phyloP scores from a whole-genome alignment of 2,329 filamentous ascomycete species.

The Trichothecium roseum region DNA sequence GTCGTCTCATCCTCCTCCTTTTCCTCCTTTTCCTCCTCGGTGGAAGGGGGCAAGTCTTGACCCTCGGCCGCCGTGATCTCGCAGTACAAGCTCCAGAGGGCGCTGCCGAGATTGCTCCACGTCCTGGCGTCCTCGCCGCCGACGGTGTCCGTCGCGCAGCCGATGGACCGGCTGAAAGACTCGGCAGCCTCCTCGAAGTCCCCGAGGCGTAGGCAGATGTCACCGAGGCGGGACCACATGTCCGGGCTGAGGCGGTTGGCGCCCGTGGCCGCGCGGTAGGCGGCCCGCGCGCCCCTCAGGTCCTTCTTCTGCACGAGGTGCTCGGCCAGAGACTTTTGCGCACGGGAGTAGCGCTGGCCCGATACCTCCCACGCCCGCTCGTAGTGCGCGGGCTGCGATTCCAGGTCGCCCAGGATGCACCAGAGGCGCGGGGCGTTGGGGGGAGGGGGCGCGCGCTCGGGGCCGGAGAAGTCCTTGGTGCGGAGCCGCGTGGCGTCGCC shows the following conservation, averaged over 20 bases:
- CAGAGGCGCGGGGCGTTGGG: constrained; percentile 78
- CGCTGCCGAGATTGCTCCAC: constrained; percentile 89
- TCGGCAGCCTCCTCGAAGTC: constrained; percentile 71
- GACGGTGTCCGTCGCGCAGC: constrained; percentile 43
- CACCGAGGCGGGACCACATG: constrained; percentile 85
- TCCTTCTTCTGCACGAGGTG: constrained; percentile 60
- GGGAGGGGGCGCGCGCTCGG: constrained; percentile 58
- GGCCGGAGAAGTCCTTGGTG: constrained; percentile 43
- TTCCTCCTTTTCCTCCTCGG: constrained; percentile 18
- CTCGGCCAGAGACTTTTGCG: constrained; percentile 78
- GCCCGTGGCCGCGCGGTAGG: constrained; percentile 66
- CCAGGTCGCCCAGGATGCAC: constrained; percentile 88
- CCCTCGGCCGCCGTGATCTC: constrained; percentile 28
- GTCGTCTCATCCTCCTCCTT: constrained; percentile 10
- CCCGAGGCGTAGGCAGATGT: constrained; percentile 69
- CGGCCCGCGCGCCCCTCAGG: constrained; percentile 58
- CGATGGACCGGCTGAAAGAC: constrained; percentile 74
- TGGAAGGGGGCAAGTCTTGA: no score
- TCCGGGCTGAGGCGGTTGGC: constrained; percentile 74
- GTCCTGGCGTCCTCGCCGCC: constrained; percentile 86
- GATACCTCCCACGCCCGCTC: constrained; percentile 83
- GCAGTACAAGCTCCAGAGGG: constrained; percentile 60
- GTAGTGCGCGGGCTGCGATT: constrained; percentile 65
- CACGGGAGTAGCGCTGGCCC: constrained; percentile 67
- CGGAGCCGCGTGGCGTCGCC: constrained; percentile 46